These are phyloP conservation scores for Leccinum subrobustum DNA, from an alignment of 1,284 basidiomycete genomes.

Conservation along the genomic window DNA sequence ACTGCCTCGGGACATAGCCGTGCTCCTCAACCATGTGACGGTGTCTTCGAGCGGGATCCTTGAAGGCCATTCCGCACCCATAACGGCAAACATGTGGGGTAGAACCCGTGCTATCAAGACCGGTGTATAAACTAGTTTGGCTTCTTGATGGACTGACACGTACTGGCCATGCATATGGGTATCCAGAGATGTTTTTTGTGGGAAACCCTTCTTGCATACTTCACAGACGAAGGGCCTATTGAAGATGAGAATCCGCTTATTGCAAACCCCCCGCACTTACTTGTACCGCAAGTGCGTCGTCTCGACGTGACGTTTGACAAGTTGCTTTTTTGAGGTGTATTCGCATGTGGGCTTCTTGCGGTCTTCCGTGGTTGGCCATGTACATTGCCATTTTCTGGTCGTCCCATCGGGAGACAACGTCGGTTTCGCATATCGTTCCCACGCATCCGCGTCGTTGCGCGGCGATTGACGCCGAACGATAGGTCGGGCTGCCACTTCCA, in stretches of 20 bases:
- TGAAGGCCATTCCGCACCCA: constrained; percentile 52
- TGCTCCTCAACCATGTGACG: constrained; percentile 58
- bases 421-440: constrained; percentile 36
- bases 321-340: constrained; percentile 60
- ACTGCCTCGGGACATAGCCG: constrained; percentile 47
- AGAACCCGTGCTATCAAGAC: constrained; percentile 46
- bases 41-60: constrained; percentile 61
- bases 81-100: constrained; percentile 56
- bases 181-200: constrained; percentile 58
- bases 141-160: constrained; percentile 24
- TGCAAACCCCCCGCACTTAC: constrained; percentile 37
- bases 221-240: constrained; percentile 52
- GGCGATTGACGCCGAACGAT: constrained; percentile 28
- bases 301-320: constrained; percentile 67
- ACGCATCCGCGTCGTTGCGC: constrained; percentile 29
- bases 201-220: constrained; percentile 56
- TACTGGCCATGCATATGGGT: constrained; percentile 65
- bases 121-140: constrained; percentile 13
- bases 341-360: constrained; percentile 41
- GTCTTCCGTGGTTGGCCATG: constrained; percentile 36
- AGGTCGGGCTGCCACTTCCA: constrained; percentile 15
- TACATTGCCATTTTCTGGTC: constrained; percentile 38
- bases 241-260: constrained; percentile 13
- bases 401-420: constrained; percentile 36
- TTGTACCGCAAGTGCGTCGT: constrained; percentile 60